Evolutionary conservation across 441 rosid genomes (phyloP), one percentile per base, ranked within the genome.

Genomic region (Metrosideros polymorpha): DNA sequence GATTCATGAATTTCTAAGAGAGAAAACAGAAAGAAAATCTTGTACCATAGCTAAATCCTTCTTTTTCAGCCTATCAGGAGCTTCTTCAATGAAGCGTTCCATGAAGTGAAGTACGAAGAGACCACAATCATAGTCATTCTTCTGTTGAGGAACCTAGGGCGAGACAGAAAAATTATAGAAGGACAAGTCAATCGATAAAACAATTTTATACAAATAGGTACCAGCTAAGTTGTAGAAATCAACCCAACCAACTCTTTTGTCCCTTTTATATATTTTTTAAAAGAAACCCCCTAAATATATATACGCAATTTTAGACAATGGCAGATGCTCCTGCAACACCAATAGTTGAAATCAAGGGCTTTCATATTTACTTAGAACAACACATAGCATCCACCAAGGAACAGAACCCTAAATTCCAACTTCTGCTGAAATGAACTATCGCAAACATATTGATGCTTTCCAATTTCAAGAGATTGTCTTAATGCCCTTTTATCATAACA

Each of bases 61-160:
- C 92, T 89, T 91, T 91, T 93, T 94, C 88, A 96, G 90, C 91
- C 99, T 95, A 87, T 93, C 94, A 47, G 99, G 99, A 39, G 99
- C 98, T 85, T 93, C 96, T 88, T 94, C 95, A 4, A 94, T 92
- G 92, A 98, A 96, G 12, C 98, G 95, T 88, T 98, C 92, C 90
- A 98, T 95, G 90, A 96, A 97, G 91, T 87, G 94, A 85, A 98
- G 99, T 49, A 98, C 99, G 86, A 97, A 97, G 57, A 93, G 93
- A 83, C 99, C 99, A 86, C 99, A 98, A 84, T 98, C 99, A 53
- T 91, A 96, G 54, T 97, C 99, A 88, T 97, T 98, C 84, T 92
- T 93, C 83, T 98, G 99, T 86, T 98, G 99, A 30, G 99, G 99
- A 86, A 98, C 99, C 99, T 98, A 94, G 79, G 35, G 79, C 42